Percentiles rank a stretch among this genome's conserved stretches.
phyloP scores from a whole-genome alignment of 331 rosid species.

The Rosa hybrid region DNA sequence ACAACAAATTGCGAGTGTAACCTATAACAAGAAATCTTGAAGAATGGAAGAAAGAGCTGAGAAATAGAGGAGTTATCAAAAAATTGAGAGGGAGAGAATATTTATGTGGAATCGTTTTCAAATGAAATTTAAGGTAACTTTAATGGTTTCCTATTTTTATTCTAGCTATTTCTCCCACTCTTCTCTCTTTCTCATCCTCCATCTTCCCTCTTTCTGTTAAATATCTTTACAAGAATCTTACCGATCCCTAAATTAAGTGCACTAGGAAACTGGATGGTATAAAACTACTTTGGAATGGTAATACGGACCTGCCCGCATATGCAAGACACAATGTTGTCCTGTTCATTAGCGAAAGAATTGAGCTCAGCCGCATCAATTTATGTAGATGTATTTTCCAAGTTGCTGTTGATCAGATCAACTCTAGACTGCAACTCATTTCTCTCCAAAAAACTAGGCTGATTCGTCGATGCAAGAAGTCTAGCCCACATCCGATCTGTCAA shows the following conservation, averaged over 20 bases:
- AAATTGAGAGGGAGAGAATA: background rate
- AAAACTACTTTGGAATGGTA: background rate
- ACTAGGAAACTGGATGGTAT: background rate
- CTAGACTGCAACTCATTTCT: slow-evolving; percentile 30
- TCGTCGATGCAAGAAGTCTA: slow-evolving; percentile 89
- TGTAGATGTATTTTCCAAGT: slow-evolving; percentile 21
- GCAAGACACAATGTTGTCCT: background rate
- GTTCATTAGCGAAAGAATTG: background rate
- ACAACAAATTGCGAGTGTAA: background rate
- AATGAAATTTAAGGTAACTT: background rate
- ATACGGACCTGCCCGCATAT: background rate
- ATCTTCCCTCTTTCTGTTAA: background rate
- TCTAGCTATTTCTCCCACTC: background rate
- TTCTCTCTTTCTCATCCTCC: slow-evolving; percentile 3
- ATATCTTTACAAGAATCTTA: background rate
- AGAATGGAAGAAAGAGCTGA: background rate
- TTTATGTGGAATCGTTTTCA: background rate
- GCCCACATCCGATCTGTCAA: slow-evolving; percentile 91
- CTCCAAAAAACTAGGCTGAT: slow-evolving; percentile 80
- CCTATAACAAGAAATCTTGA: background rate
- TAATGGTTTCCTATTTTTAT: background rate
- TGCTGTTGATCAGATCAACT: slow-evolving; percentile 37
- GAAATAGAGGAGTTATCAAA: background rate
- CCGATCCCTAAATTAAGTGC: background rate
- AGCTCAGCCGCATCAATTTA: slow-evolving; percentile 22